Base-by-base conservation (phyloP, 371 early-diverging fungal genomes). In the Actinomortierella wolfii region DNA sequence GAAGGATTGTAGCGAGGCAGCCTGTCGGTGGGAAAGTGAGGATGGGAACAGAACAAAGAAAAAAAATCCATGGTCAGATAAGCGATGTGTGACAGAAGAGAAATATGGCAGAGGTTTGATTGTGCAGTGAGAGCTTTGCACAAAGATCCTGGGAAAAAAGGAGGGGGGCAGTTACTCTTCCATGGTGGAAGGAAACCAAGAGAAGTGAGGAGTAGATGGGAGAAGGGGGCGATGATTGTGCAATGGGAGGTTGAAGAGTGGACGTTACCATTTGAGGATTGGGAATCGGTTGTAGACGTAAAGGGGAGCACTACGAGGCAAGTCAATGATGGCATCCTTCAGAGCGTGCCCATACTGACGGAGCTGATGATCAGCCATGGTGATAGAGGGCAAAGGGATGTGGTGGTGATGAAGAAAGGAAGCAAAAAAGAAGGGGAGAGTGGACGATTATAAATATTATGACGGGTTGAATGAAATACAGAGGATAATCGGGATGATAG, bases 1-100 rank as follows among this genome's bases (percentile, higher is more conserved):
- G 67, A 61, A 11, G 67, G 65, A 51, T 79, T 76, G 63, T 79
- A 81, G 28, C 64, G 68, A 11, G 67, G 65, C 56, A 81, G 40
- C 81, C 81, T 71, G 53, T 15, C 15, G 21, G 24, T 2, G 8
- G 24, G 47, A 20, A 11, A 8, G 11, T 1, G 6, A 18, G 11
- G 8, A 21, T 9, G 3, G 18, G 21, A 11, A 11, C 11, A 24
- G 47, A 21, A 21, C 47, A 15, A 47, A 23, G 20, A 47, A 1
- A 48, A 13, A 23, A 24, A 25, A 52, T 15, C 7, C 24, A 1
- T 23, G 2, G 45, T 1, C 9, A 45, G 45, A 18, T 45, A 9
- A 45, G 20, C 21, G 45, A 2, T n/a, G 20, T 45, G n/a, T n/a
- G n/a, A n/a, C n/a, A n/a, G n/a, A n/a, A n/a, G n/a, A n/a, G n/a